Conservation (phyloP, 1,139 yeast genomes). For the Scheffersomyces quercinus region DNA sequence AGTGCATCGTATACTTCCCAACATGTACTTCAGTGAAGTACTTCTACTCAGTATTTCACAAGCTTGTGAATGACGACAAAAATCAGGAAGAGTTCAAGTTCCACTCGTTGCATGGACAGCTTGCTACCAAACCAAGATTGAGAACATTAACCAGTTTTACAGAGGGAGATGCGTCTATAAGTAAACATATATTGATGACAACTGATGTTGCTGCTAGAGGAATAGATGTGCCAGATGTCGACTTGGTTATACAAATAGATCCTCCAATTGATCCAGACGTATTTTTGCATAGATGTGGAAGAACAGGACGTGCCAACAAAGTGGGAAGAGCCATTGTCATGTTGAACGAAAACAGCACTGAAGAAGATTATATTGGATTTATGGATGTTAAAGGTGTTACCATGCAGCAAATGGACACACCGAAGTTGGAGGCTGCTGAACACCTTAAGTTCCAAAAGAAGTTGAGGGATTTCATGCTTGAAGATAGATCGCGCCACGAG, state of each 20-base stretch:
- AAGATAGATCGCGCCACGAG: conserved; percentile 80
- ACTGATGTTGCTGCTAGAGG: conserved; percentile 95
- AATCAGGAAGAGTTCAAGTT: conserved; percentile 34
- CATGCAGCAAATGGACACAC: conserved; percentile 41
- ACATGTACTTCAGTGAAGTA: conserved; percentile 82
- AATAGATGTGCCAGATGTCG: conserved; percentile 89
- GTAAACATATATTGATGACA: conserved; percentile 67
- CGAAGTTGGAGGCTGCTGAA: conserved; percentile 16
- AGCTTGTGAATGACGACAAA: conserved; percentile 21
- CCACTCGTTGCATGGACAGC: conserved; percentile 82
- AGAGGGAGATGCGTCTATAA: conserved; percentile 38
- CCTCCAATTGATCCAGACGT: conserved; percentile 94
- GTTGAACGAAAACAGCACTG: conserved; percentile 65
- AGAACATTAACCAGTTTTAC: conserved; percentile 67
- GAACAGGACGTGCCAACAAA: conserved; percentile 93
- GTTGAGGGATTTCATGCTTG: conserved; percentile 59
- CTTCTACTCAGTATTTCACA: conserved; percentile 60
- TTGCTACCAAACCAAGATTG: conserved; percentile 71
- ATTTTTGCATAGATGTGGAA: conserved; percentile 89
- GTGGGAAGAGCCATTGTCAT: conserved; percentile 78
- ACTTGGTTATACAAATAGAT: conserved; percentile 80
- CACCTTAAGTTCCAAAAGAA: conserved; percentile 27
- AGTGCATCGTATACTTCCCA: conserved; percentile 87
- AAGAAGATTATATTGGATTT: conserved; percentile 79
- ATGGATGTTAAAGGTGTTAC: conserved; percentile 71